phyloP scores from a whole-genome alignment of 2,329 filamentous ascomycete species.

The Talaromyces sp. region DNA sequence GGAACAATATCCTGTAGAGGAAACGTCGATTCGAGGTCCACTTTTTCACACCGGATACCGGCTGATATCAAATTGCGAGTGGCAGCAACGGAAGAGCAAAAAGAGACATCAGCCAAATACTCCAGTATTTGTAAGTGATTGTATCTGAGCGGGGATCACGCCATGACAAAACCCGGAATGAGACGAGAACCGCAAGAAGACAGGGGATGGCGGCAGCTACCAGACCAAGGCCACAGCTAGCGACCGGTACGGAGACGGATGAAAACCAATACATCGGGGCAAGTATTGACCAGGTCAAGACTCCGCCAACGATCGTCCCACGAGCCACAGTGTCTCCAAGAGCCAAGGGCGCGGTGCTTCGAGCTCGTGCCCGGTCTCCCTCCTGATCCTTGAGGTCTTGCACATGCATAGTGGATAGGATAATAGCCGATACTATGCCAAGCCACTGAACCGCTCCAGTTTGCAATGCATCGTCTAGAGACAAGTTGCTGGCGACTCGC shows the following conservation, averaged over 20 bases:
- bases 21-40: neutral
- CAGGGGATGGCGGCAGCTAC: neutral
- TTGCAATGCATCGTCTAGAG: neutral
- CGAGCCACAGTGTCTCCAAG: slow-evolving; percentile 21
- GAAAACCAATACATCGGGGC: neutral
- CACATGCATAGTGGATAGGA: slow-evolving; percentile 33
- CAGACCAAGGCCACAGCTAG: neutral
- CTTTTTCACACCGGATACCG: neutral
- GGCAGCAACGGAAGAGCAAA: neutral
- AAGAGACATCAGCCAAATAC: neutral
- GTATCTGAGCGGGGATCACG: neutral
- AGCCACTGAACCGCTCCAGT: slow-evolving; percentile 21
- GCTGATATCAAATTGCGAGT: neutral
- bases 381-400: slow-evolving; percentile 34
- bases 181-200: neutral
- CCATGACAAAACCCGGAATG: neutral
- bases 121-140: neutral
- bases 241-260: neutral
- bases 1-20: neutral
- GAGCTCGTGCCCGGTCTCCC: slow-evolving; percentile 22
- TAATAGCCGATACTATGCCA: slow-evolving; percentile 20
- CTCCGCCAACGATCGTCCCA: slow-evolving; percentile 16
- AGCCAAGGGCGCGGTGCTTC: slow-evolving; percentile 22
- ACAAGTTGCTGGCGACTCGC: neutral
- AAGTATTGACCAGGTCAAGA: slow-evolving; percentile 17